A percentile compares a stretch with the other conserved stretches of the same genome.
Evolutionary conservation across 495 filamentous ascomycete genomes (phyloP).

Genomic region (Penicillium coffeae): DNA sequence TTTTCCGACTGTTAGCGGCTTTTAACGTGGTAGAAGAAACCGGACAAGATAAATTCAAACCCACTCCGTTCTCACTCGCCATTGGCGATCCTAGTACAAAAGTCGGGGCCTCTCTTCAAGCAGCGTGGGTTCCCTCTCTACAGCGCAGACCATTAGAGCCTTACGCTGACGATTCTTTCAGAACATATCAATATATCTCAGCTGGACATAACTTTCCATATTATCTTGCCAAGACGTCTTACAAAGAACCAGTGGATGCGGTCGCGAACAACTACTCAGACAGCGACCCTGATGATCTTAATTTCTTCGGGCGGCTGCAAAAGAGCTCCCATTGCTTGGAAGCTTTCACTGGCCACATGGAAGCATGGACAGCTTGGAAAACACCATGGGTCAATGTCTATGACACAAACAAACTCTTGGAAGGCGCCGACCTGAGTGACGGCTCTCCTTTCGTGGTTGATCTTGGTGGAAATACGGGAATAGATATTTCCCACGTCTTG

Average conservation of each 20-base stretch:
- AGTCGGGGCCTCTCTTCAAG: conserved; percentile 30
- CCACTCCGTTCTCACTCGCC: conserved; percentile 34
- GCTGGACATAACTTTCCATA: conserved; percentile 25
- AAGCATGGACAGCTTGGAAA: conserved; percentile 26
- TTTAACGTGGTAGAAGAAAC: conserved; percentile 36
- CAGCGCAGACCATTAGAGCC: background rate
- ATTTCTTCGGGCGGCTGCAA: conserved; percentile 29
- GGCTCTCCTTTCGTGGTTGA: conserved; percentile 41
- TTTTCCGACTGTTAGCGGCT: conserved; percentile 39
- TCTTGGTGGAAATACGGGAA: conserved; percentile 48
- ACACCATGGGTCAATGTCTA: conserved; percentile 35
- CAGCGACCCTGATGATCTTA: conserved; percentile 30
- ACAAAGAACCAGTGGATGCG: conserved; percentile 32
- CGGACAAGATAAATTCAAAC: conserved; percentile 27
- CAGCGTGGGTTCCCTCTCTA: conserved; percentile 25
- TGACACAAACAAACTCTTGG: conserved; percentile 21
- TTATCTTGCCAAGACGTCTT: conserved; percentile 36
- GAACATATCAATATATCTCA: conserved; percentile 24
- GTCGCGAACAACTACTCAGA: conserved; percentile 28
- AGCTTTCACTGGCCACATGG: conserved; percentile 41
- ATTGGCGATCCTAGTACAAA: conserved; percentile 34
- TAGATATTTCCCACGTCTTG: conserved; percentile 42
- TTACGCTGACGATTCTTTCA: background rate
- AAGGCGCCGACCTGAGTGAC: conserved; percentile 12
- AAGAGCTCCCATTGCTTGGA: conserved; percentile 28